phyloP scores from a whole-genome alignment of 2,329 filamentous ascomycete species.

The Pyrenochaeta sp. region DNA sequence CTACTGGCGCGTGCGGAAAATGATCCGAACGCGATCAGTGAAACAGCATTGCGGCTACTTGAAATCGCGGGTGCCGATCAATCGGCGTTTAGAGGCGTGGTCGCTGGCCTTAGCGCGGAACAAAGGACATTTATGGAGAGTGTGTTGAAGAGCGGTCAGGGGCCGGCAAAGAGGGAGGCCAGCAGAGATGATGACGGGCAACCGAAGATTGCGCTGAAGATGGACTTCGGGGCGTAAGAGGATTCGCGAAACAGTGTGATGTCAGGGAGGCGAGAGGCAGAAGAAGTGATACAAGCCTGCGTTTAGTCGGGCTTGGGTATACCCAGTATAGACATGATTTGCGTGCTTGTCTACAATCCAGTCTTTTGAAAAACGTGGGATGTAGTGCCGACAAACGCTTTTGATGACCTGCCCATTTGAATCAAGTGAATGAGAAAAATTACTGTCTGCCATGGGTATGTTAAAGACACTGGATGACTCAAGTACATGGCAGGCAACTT shows the following conservation, averaged over 20 bases:
- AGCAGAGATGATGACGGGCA: conserved; percentile 63
- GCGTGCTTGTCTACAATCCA: too few species aligned
- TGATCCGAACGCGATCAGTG: conserved; percentile 65
- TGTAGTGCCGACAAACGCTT: too few species aligned
- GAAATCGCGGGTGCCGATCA: conserved; percentile 83
- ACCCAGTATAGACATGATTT: too few species aligned
- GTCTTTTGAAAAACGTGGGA: too few species aligned
- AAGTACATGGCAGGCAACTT: too few species aligned
- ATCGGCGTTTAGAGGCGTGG: conserved; percentile 74
- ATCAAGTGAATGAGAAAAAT: too few species aligned
- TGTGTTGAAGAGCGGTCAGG: conserved; percentile 71
- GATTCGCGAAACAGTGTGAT: neutral
- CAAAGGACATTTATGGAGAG: conserved; percentile 83
- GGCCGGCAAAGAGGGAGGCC: conserved; percentile 55
- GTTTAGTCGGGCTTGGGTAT: too few species aligned
- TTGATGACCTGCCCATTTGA: too few species aligned
- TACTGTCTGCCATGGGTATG: too few species aligned
- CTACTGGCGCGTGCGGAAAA: conserved; percentile 76
- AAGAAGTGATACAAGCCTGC: too few species aligned
- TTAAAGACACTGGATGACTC: too few species aligned
- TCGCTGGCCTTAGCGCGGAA: conserved; percentile 73
- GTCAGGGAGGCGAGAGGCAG: neutral
- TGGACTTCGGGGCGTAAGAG: conserved; percentile 72
- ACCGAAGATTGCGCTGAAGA: conserved; percentile 92
- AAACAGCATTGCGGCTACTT: conserved; percentile 79